Evolutionary conservation across 2,329 filamentous ascomycete genomes (phyloP).

Genomic region (Trichoderma endophyticum): DNA sequence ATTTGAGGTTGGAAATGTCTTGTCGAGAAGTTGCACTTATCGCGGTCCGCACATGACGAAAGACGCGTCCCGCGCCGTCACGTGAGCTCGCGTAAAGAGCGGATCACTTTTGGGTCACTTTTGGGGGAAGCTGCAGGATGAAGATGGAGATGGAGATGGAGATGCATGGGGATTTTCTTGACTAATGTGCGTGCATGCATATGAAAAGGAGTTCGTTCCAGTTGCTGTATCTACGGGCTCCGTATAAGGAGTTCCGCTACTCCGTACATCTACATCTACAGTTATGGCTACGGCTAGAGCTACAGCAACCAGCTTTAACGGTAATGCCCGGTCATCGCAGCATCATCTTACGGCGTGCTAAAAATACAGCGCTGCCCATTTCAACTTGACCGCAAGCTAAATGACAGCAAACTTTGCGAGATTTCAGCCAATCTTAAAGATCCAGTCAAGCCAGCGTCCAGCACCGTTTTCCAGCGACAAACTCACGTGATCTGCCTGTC

Average conservation of each 20-base stretch:
- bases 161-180: not conserved
- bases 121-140: not conserved
- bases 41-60: constrained; percentile 2
- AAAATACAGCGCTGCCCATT: not conserved
- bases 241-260: not conserved
- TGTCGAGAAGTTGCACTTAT: not conserved
- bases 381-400: not conserved
- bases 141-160: not conserved
- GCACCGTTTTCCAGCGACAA: not conserved
- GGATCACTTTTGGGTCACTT: not conserved
- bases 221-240: not conserved
- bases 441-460: not conserved
- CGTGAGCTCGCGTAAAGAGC: constrained; percentile 38
- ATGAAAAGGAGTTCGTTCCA: not conserved
- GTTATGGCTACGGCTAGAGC: not conserved
- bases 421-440: constrained; percentile 9
- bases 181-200: not conserved
- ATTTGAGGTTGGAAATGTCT: not conserved
- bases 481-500: constrained; percentile 5
- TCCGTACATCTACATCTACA: not conserved
- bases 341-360: not conserved
- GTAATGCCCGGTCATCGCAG: not conserved
- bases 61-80: constrained; percentile 35
- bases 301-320: not conserved
- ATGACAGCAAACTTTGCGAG: not conserved